phyloP scores from a whole-genome alignment of 2,329 filamentous ascomycete species.

The Tolypocladium amazonense region DNA sequence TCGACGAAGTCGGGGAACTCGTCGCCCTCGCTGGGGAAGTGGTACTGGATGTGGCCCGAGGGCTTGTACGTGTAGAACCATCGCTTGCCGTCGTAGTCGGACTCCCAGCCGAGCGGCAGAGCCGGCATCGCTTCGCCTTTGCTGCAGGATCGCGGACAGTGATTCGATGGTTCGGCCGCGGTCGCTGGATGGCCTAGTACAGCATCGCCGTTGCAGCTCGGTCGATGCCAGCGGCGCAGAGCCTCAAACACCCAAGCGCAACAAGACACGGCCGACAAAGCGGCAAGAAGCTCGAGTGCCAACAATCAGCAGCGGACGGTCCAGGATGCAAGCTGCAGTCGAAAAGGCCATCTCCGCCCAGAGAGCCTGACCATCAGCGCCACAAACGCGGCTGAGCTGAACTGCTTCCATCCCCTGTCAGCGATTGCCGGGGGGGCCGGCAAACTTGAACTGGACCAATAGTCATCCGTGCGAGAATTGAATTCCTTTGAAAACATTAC shows the following conservation, averaged over 20 bases:
- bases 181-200: neutral
- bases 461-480: neutral
- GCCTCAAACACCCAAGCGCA: neutral
- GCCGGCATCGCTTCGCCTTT: conserved; percentile 14
- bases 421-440: neutral
- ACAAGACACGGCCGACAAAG: neutral
- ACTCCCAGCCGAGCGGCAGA: conserved; percentile 45
- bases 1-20: conserved; percentile 45
- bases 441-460: neutral
- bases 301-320: neutral
- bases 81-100: conserved; percentile 44
- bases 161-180: neutral
- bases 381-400: neutral
- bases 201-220: neutral
- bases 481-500: neutral
- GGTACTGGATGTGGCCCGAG: conserved; percentile 43
- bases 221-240: neutral
- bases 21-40: conserved; percentile 46
- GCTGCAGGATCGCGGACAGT: neutral
- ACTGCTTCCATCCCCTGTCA: neutral
- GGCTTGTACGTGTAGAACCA: conserved; percentile 49
- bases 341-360: neutral
- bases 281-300: neutral
- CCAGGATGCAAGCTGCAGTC: neutral
- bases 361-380: neutral